A percentile compares a stretch with the other conserved stretches of the same genome.
phyloP scores from a whole-genome alignment of 2,329 filamentous ascomycete genomes.

The Elsinoe perseae region DNA sequence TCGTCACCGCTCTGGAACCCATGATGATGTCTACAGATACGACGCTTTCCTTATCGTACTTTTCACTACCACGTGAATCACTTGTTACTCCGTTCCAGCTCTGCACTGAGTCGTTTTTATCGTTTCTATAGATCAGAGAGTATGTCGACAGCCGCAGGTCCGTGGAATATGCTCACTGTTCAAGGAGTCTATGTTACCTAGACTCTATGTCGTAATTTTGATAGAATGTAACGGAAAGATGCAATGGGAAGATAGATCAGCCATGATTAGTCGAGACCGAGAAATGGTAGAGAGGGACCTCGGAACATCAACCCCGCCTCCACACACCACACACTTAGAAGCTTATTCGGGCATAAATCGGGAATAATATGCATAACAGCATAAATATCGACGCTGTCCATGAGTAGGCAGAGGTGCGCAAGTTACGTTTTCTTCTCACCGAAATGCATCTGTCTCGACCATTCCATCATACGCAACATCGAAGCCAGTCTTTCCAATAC shows the following conservation, averaged over 20 bases:
- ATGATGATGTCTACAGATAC: no score
- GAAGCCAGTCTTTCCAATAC: constrained; percentile 34
- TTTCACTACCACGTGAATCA: no score
- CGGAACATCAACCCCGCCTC: background rate
- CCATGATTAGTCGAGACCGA: background rate
- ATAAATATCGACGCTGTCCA: background rate
- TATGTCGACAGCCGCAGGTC: no score
- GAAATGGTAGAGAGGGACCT: background rate
- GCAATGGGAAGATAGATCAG: background rate
- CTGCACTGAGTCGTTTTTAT: no score
- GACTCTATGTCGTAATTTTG: no score
- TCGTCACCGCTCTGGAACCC: background rate
- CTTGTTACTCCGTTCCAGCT: no score
- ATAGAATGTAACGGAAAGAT: no score
- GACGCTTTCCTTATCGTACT: no score
- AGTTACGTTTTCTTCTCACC: background rate
- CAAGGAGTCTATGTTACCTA: no score
- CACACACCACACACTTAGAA: background rate
- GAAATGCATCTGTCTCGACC: constrained; percentile 13
- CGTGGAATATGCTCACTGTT: no score
- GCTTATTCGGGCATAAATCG: background rate
- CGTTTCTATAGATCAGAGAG: no score
- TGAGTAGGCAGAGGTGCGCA: no score
- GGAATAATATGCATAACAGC: background rate
- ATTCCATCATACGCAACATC: constrained; percentile 24